Percentiles rank a stretch among this genome's conserved stretches.
These are phyloP conservation scores for Inonotus obliquus DNA, from an alignment of 1,284 basidiomycete genomes.

Conservation along the genomic window DNA sequence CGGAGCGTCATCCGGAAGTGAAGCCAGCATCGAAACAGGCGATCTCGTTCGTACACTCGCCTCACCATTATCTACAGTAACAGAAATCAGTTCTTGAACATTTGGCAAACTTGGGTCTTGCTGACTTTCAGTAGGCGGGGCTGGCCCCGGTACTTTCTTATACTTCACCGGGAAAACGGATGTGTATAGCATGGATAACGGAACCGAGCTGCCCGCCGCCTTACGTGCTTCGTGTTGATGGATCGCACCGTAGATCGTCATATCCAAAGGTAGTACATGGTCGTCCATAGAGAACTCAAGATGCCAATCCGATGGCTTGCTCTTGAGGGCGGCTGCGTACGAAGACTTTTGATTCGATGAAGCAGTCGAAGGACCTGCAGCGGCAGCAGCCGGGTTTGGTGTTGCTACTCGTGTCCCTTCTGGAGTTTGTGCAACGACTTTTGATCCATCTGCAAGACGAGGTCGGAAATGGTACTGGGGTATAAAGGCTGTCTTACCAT, in stretches of 20 bases:
- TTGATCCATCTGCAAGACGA: slow-evolving; percentile 65
- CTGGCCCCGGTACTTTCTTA: slow-evolving; percentile 87
- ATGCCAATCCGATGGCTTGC: slow-evolving; percentile 93
- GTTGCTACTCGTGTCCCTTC: slow-evolving; percentile 93
- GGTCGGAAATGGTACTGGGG: background rate
- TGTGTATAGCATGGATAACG: slow-evolving; percentile 80
- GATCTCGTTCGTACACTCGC: slow-evolving; percentile 41
- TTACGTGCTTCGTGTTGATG: slow-evolving; percentile 83
- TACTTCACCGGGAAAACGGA: slow-evolving; percentile 89
- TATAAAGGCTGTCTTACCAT: slow-evolving; percentile 47
- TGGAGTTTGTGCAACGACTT: slow-evolving; percentile 92
- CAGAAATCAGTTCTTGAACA: background rate
- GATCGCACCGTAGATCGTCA: slow-evolving; percentile 95
- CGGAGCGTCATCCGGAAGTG: slow-evolving; percentile 79
- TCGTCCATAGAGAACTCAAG: slow-evolving; percentile 93
- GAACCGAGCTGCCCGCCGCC: slow-evolving; percentile 50
- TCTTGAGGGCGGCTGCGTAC: slow-evolving; percentile 91
- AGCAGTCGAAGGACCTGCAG: slow-evolving; percentile 40
- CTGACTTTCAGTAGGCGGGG: slow-evolving; percentile 57
- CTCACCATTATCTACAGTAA: slow-evolving; percentile 28
- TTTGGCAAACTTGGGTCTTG: slow-evolving; percentile 7
- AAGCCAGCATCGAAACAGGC: slow-evolving; percentile 60
- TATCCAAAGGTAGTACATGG: slow-evolving; percentile 73
- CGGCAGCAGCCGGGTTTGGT: slow-evolving; percentile 52
- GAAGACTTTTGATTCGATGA: slow-evolving; percentile 47